Evolutionary conservation across 352 stramenopile species (phyloP), one percentile per base, ranked within the genome.

Genomic region (Globisporangium sylvaticum): DNA sequence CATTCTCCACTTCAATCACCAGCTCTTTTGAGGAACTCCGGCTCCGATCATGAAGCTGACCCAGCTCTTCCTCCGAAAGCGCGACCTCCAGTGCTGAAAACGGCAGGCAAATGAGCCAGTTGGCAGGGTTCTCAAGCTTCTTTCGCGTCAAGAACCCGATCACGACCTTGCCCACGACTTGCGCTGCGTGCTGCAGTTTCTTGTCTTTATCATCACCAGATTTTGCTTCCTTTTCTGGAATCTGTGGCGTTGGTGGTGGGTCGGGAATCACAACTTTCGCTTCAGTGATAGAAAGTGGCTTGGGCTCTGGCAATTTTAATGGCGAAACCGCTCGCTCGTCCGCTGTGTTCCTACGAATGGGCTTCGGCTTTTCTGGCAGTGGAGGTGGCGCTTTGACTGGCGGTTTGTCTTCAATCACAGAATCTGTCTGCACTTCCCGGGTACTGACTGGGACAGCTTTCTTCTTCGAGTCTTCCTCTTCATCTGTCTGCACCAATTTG

Each of bases 401-500:
- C 20, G 8, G 3, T 18, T 20, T 29, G 24, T 20, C 39, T 53
- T 62, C 62, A 59, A 15, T 3, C 6, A 29, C 22, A 9, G 59
- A 20, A 22, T 76, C 71, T 0, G 78, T 80, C 65, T 86, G 77
- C 24, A 84, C 60, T 46, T 76, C 59, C 14, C 76, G 67, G 4
- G 62, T 65, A 10, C 22, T 44, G 10, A 66, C 29, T 56, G 52
- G 3, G 25, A 7, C n/a, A 37, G 7, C 22, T 27, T 50, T 52
- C 8, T 48, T 14, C n/a, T 46, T 50, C 18, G 42, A 22, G 10
- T 62, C 58, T 6, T 67, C 39, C 61, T 88, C 78, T 3, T 86
- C 77, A 22, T 90, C 78, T 0, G 81, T 87, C 74, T 92, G 81
- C 1, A 90, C 66, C 0, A 68, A 39, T 68, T 89, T 90, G 60